Percentiles rank a stretch among this genome's conserved stretches.
Evolutionary conservation across 257 asterid species (phyloP).

Genomic region (Nicotiana tomentosiformis): DNA sequence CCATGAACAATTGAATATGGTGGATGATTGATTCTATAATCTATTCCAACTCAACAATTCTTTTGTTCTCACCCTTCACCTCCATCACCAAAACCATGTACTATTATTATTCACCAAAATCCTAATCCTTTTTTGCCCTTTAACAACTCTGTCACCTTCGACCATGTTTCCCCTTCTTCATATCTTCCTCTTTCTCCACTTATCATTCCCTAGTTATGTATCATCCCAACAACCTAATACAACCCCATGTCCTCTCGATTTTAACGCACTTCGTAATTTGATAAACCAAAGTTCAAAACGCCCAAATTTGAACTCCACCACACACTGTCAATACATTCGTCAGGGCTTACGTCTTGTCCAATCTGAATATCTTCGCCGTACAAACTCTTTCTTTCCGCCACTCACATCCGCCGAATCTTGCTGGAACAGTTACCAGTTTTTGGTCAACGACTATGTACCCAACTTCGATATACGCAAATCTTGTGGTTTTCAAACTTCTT

Average conservation of each 20-base stretch:
- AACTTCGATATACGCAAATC: constrained; percentile 40
- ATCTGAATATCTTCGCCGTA: constrained; percentile 51
- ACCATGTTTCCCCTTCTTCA: neutral
- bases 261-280: constrained; percentile 32
- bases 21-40: neutral
- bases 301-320: constrained; percentile 22
- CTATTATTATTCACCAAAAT: neutral
- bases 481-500: constrained; percentile 54
- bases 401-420: constrained; percentile 47
- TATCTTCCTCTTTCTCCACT: neutral
- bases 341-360: constrained; percentile 69
- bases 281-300: constrained; percentile 15
- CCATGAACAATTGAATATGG: neutral
- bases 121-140: neutral
- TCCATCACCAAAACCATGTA: neutral
- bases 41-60: neutral
- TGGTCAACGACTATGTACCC: constrained; percentile 34
- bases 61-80: neutral
- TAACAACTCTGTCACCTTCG: neutral
- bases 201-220: neutral
- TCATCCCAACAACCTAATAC: constrained; percentile 21
- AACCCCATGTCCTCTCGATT: constrained; percentile 53
- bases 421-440: constrained; percentile 45
- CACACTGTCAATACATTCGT: constrained; percentile 55
- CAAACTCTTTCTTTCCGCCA: constrained; percentile 58